Base-by-base conservation (phyloP, 1,139 yeast genomes). In the Casaregolazyma suthepensis region DNA sequence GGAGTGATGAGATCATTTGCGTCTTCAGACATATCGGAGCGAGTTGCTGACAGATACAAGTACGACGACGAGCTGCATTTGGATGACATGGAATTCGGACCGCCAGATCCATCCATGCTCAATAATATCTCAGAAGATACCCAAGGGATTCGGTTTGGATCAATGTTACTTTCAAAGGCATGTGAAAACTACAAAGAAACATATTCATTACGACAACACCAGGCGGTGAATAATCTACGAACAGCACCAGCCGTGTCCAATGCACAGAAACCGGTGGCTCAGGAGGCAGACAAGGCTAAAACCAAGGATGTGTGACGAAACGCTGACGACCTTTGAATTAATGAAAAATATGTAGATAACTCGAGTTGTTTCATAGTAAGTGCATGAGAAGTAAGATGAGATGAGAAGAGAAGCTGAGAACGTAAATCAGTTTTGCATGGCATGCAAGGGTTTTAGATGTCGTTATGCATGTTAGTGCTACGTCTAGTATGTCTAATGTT, bases 81-180 rank as follows among this genome's bases (percentile, higher is more conserved):
- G 56, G 85, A 82, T 42, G 63, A 73, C 26, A 66, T 70, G 58
- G 75, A 75, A 51, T 85, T 85, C 51, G 79, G 85, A 58, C 78
- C 85, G 57, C 72, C 75, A 54, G 84, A 79, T 57, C 87, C 87
- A 1, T 78, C 91, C 0, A 77, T 81, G 55, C 75, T 90, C 62
- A 91, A 90, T 64, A 86, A 87, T 58, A 88, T 90, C 50, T 82
- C 91, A 19, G 87, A 85, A 54, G 94, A 85, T 54, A 90, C 97
- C 0, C 97, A 90, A 70, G 83, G 87, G 0, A 87, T 91, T 40
- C 76, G 97, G 57, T 90, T 91, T 69, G 96, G 97, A 5, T 83
- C 96, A 3, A 89, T 90, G 96, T 71, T 91, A 45, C 75, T 90
- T 48, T 83, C 94, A 4, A 91, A 91, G 68, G 85, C 96, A 0